Evolutionary conservation across 768 basidiomycete genomes (phyloP), one percentile per base, ranked within the genome.

Genomic region (Rhizopogon vulgaris): DNA sequence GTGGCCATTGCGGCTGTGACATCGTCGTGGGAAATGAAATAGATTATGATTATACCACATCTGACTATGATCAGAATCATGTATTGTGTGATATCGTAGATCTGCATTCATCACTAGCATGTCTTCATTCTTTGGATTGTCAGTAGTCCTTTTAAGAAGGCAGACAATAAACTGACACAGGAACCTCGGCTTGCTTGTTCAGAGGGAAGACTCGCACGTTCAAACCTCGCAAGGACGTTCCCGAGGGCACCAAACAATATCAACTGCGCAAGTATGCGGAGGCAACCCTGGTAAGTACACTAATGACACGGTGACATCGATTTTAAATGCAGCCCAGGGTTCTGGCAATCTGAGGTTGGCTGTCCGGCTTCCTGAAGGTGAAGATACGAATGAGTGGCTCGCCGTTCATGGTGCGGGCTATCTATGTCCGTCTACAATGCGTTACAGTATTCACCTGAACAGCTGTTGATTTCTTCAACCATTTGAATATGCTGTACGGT

Each of bases 381-480:
- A 99, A 69, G 96, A 99, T 67, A 69, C 84, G 60, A 95, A 94
- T 59, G 96, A 99, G 70, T 99, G 96, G 96, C 84, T 99, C n/a
- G 96, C 96, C 11, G 95, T 99, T 7, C 95, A 99, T 65, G 91
- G 96, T 96, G 57, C 52, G 82, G 68, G 41, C 18, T 7, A 37
- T 48, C 46, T 9, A 27, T 40, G 25, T 8, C 43, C 46, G 32
- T 51, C 30, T 32, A 40, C 36, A 38, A 24, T 22, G 22, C 3
- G 27, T 25, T 1, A 15, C 36, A 22, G 51, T 53, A 59, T 52
- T 32, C 25, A 37, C 41, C 6, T 45, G 37, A 12, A 15, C 60
- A 99, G 96, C 93, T 28, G 95, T 98, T 54, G 96, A 99, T 69
- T 99, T 99, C 73, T 99, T 98, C 78, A 99, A 98, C 65, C 96